Base-by-base conservation (phyloP, 2,329 filamentous ascomycete species). In the Sporothrix protearum region DNA sequence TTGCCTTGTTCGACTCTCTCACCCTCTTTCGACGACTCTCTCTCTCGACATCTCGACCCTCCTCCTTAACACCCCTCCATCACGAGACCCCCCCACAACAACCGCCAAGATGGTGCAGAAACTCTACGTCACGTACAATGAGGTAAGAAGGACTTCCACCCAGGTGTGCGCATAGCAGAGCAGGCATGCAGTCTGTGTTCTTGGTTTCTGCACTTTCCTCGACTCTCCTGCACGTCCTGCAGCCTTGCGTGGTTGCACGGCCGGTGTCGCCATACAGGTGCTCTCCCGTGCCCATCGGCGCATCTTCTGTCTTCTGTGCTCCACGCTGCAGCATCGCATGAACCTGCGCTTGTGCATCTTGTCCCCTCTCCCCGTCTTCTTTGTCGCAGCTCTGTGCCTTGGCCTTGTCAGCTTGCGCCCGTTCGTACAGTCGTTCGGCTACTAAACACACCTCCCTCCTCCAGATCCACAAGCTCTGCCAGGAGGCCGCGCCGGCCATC, bases 401-500 rank as follows among this genome's bases (percentile, higher is more conserved):
- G 39, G 36, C n/a, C 45, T 28, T 55, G 30, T 68, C 25, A 39
- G 25, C n/a, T 12, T 9, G 22, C 19, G 49, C 19, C 19, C 22
- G 7, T 49, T n/a, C n/a, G 4, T 49, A 6, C 8, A 1, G n/a
- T 7, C 4, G 47, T n/a, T 7, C 16, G 49, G 19, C 53, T 51
- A 69, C 75, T 74, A 64, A 36, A 36, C 33, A 73, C 72, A 33
- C 14, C 49, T n/a, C n/a, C n/a, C n/a, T n/a, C n/a, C 4, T 10
- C 42, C 78, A 98, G 94, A 92, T 99, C 79, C 96, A 99, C 89
- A 97, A 97, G 83, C 89, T 98, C 80, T 99, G 96, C 86, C 92
- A 97, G 83, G 86, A 91, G 79, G 89, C 93, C 22, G 96, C 94
- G 51, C 86, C 89, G 75, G 85, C 86, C 77, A 96, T 98, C 80